phyloP scores from a whole-genome alignment of 2,329 filamentous ascomycete species.

The Massarina eburnea region DNA sequence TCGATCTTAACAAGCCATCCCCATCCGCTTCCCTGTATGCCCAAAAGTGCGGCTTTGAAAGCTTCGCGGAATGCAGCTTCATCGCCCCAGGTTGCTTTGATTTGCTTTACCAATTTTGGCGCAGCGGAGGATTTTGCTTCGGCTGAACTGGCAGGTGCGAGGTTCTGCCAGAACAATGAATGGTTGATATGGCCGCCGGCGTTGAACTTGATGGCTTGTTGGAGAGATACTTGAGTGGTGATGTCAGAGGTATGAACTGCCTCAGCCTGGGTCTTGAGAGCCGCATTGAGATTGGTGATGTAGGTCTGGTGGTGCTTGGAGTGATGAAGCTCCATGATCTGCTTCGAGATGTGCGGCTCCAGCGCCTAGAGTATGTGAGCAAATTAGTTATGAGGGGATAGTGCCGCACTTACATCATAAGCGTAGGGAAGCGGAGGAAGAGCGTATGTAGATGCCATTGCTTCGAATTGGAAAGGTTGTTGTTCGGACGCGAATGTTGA shows the following conservation, averaged over 20 bases:
- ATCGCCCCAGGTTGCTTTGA: conserved; percentile 68
- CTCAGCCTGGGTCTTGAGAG: conserved; percentile 60
- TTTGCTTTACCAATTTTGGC: conserved; percentile 61
- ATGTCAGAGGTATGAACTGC: conserved; percentile 62
- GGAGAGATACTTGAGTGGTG: conserved; percentile 66
- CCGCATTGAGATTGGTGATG: conserved; percentile 72
- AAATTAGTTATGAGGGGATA: background rate
- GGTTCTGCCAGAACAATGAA: conserved; percentile 87
- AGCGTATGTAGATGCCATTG: conserved; percentile 53
- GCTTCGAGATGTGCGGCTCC: conserved; percentile 71
- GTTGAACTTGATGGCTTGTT: conserved; percentile 78
- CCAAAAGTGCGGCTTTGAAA: conserved; percentile 67
- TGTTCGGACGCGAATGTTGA: conserved; percentile 28
- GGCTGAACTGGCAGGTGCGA: conserved; percentile 61
- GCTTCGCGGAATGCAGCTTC: conserved; percentile 65
- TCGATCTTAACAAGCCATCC: conserved; percentile 77
- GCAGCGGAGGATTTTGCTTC: conserved; percentile 60
- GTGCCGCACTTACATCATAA: conserved; percentile 61
- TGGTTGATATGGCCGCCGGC: conserved; percentile 94
- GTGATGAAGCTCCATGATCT: conserved; percentile 84
- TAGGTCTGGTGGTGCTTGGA: conserved; percentile 79
- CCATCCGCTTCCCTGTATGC: conserved; percentile 83
- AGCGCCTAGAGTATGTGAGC: conserved; percentile 56
- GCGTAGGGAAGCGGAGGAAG: conserved; percentile 69
- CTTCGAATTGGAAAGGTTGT: conserved; percentile 38